phyloP scores from a whole-genome alignment of 148 eudicot genomes.

The Chenopodium quinoa region DNA sequence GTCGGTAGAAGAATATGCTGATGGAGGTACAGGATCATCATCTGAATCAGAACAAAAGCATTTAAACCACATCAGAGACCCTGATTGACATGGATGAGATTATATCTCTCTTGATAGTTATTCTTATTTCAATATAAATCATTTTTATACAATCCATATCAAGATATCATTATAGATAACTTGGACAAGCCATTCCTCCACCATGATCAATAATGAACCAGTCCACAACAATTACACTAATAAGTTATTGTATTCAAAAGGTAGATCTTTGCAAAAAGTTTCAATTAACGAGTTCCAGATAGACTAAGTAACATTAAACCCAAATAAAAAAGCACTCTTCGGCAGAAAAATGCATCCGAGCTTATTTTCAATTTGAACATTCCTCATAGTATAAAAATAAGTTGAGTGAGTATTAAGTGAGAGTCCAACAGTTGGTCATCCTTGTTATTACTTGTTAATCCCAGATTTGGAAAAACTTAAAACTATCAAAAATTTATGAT shows the following conservation, averaged over 20 bases:
- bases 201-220: neutral
- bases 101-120: neutral
- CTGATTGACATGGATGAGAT: neutral
- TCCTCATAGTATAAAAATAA: neutral
- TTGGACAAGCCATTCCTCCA: neutral
- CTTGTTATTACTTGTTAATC: neutral
- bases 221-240: no score
- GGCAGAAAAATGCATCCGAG: no score
- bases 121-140: neutral
- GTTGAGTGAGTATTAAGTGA: neutral
- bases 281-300: neutral
- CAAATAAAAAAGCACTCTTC: no score
- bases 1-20: conserved; percentile 44
- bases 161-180: neutral
- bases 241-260: no score
- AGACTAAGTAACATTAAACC: neutral
- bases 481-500: neutral
- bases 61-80: neutral
- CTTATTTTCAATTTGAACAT: neutral
- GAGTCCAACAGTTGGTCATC: neutral
- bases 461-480: neutral
- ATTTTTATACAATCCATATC: neutral
- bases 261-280: neutral
- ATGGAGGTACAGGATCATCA: conserved; percentile 43
- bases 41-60: conserved; percentile 35